Conservation (phyloP, 2,329 filamentous ascomycete genomes). For the Pseudogymnoascus destructans region DNA sequence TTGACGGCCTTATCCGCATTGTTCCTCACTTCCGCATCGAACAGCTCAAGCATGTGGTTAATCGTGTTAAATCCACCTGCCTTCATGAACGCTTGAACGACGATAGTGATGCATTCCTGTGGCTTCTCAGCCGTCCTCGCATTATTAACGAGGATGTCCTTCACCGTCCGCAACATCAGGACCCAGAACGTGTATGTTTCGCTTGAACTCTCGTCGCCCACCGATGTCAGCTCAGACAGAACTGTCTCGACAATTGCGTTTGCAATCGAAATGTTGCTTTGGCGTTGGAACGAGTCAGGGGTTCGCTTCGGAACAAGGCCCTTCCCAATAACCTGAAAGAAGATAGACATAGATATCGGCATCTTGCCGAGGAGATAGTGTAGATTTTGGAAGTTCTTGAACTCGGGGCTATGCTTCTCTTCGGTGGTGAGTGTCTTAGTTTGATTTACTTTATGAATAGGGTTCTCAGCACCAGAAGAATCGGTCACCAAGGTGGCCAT, state of each 20-base stretch:
- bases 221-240: constrained; percentile 47
- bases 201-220: constrained; percentile 33
- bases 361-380: constrained; percentile 66
- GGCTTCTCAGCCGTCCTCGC: constrained; percentile 24
- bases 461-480: constrained; percentile 6
- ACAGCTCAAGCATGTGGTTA: constrained; percentile 57
- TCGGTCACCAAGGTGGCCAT: constrained; percentile 8
- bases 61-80: constrained; percentile 62
- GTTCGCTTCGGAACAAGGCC: constrained; percentile 63
- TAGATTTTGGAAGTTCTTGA: constrained; percentile 68
- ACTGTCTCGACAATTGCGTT: constrained; percentile 59
- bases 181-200: constrained; percentile 72
- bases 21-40: constrained; percentile 42
- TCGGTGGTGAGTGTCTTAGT: constrained; percentile 3
- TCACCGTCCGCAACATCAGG: constrained; percentile 63
- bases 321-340: constrained; percentile 78
- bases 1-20: constrained; percentile 35
- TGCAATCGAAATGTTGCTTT: constrained; percentile 41
- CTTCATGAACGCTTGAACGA: constrained; percentile 78
- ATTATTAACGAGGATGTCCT: constrained; percentile 66
- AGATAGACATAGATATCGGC: constrained; percentile 65
- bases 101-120: constrained; percentile 52
- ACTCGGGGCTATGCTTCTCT: constrained; percentile 25
- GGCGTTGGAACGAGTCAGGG: constrained; percentile 47
- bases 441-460: not conserved